Evolutionary conservation across 208 protist genomes (phyloP), one percentile per base, ranked within the genome.

Genomic region (Acanthamoeba triangularis): DNA sequence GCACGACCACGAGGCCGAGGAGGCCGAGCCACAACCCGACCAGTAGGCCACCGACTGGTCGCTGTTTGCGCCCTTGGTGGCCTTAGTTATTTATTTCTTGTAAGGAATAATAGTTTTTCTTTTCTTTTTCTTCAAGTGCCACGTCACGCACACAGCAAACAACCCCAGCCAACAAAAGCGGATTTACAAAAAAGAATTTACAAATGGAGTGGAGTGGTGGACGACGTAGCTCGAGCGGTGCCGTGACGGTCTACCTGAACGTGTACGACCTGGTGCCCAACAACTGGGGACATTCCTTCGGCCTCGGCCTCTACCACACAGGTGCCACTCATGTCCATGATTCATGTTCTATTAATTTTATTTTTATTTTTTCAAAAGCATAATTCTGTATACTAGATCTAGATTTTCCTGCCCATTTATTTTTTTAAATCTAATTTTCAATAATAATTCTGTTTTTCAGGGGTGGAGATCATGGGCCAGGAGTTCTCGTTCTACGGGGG

Each of bases 401-500:
- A 3, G 37, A 3, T 41, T 4, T 41, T 4, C 37, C 37, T 41
- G 49, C 49, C 14, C 49, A 65, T 65, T n/a, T n/a, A n/a, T n/a
- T 65, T 65, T 65, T 65, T 72, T 72, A 13, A 69, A 65, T 65
- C 23, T 30, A 23, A 67, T 30, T 23, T 30, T 67, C 1, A 13
- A 13, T 56, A 56, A 13, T 56, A 0, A 11, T 56, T 63, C 20
- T 63, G 63, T 72, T n/a, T n/a, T 30, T 72, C 49, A 52, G 74
- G 74, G 41, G 41, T 82, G 33, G 33, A 52, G 25, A 82, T 52
- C 11, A 82, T 82, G 74, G 37, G 41, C 35, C 33, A 52, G 74
- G 78, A 87, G 52, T 87, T 47, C 20, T 87, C 78, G 47, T 87
- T 87, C 47, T 87, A 87, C 20, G 78, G 78, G 30, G 78, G 49